Evolutionary conservation across 352 stramenopile genomes (phyloP).

Genomic region (Poterioochromonas sp.): DNA sequence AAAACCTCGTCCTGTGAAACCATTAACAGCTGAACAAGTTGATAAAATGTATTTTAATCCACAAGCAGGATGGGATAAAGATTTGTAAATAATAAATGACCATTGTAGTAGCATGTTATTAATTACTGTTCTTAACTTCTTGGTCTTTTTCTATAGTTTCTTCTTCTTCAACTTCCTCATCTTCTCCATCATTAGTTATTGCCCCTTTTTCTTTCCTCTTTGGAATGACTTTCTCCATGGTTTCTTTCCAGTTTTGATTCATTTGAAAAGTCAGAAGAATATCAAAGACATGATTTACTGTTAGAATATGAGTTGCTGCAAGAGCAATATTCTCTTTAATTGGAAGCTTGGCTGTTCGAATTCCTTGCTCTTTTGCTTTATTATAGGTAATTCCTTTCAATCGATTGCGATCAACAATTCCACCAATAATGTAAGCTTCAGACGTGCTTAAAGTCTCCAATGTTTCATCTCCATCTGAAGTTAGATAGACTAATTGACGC

Average conservation of each 20-base stretch:
- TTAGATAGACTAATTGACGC: constrained; percentile 82
- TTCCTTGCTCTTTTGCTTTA: constrained; percentile 72
- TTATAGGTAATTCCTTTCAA: constrained; percentile 81
- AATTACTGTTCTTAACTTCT: background rate
- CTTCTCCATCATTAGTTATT: background rate
- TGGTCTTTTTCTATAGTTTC: background rate
- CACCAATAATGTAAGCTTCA: constrained; percentile 90
- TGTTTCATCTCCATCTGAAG: constrained; percentile 79
- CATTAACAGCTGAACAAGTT: constrained; percentile 37
- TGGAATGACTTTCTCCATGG: constrained; percentile 29
- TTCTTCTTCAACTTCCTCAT: background rate
- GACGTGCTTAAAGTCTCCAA: constrained; percentile 68
- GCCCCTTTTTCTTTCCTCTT: constrained; percentile 9
- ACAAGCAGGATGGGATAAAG: constrained; percentile 38
- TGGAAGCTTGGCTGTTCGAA: constrained; percentile 77
- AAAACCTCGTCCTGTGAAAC: background rate
- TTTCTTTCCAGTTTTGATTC: constrained; percentile 35
- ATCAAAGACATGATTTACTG: constrained; percentile 64
- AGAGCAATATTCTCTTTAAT: constrained; percentile 70
- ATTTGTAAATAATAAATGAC: constrained; percentile 9
- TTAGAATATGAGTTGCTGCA: constrained; percentile 54
- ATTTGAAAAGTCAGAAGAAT: constrained; percentile 52
- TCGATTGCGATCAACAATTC: constrained; percentile 93
- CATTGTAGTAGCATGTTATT: background rate
- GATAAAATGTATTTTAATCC: constrained; percentile 44